Conservation (phyloP, 768 basidiomycete species). For the Russula ochroleuca region DNA sequence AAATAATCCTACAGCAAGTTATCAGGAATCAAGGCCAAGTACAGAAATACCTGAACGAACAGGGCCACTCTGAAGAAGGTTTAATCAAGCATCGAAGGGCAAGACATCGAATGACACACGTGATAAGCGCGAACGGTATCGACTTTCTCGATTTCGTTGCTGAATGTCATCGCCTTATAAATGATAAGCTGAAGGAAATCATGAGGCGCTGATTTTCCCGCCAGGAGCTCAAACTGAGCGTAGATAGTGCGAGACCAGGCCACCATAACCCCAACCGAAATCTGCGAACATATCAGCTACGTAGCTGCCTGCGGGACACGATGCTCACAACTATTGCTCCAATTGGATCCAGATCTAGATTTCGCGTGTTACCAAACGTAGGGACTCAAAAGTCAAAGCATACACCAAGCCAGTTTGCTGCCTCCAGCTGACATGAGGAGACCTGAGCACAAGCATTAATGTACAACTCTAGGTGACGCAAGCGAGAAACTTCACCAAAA, state of each 20-base stretch:
- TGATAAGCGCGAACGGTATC: constrained; percentile 95
- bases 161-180: constrained; percentile 91
- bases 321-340: constrained; percentile 66
- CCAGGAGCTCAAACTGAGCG: constrained; percentile 77
- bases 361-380: neutral
- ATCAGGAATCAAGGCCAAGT: constrained; percentile 5
- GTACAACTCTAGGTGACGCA: constrained; percentile 2
- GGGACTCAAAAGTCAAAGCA: constrained; percentile 30
- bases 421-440: constrained; percentile 81
- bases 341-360: constrained; percentile 66
- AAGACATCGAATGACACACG: constrained; percentile 40
- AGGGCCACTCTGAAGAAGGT: constrained; percentile 57
- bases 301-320: neutral
- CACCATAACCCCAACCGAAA: constrained; percentile 70
- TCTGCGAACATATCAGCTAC: constrained; percentile 43
- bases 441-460: constrained; percentile 40
- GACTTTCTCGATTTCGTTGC: constrained; percentile 75
- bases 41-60: constrained; percentile 37
- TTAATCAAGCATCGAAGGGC: neutral
- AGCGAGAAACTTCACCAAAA: constrained; percentile 48
- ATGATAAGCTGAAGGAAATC: constrained; percentile 88
- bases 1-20: constrained; percentile 62
- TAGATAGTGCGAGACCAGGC: constrained; percentile 77
- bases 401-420: constrained; percentile 78
- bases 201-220: constrained; percentile 87